phyloP scores from a whole-genome alignment of 768 basidiomycete species.

The Boletus fagicola region DNA sequence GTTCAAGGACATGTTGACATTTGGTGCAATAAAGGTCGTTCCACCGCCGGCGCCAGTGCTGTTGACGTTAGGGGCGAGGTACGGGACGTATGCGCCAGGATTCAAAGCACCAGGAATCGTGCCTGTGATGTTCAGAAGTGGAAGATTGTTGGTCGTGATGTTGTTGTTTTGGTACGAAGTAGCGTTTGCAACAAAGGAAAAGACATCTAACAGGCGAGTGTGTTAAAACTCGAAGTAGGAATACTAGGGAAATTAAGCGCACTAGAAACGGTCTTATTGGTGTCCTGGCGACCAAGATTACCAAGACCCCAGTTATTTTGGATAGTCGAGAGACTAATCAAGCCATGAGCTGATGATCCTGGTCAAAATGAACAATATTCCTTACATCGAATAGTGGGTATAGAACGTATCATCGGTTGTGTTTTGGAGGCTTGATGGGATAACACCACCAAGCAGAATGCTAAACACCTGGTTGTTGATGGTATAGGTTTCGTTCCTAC shows the following conservation, averaged over 20 bases:
- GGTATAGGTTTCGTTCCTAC: slow-evolving; percentile 30
- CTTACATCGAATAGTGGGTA: slow-evolving; percentile 54
- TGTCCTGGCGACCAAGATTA: slow-evolving; percentile 57
- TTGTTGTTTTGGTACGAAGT: slow-evolving; percentile 44
- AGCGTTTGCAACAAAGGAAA: slow-evolving; percentile 45
- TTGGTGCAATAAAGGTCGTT: slow-evolving; percentile 36
- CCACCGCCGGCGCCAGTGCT: slow-evolving; percentile 44
- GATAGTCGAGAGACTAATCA: slow-evolving; percentile 45
- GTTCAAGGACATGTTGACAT: slow-evolving; percentile 37
- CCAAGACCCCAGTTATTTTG: slow-evolving; percentile 62
- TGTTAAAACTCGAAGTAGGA: neutral
- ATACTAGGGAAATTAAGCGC: neutral
- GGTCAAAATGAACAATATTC: neutral
- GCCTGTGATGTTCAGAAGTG: slow-evolving; percentile 42
- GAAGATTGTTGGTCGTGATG: slow-evolving; percentile 27
- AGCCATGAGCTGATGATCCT: neutral
- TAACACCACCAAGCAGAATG: slow-evolving; percentile 44
- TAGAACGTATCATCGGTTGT: slow-evolving; percentile 55
- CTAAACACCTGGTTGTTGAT: slow-evolving; percentile 48
- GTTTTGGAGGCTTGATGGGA: slow-evolving; percentile 42
- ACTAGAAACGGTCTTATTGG: slow-evolving; percentile 41
- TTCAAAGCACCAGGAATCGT: slow-evolving; percentile 46
- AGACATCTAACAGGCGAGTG: slow-evolving; percentile 42
- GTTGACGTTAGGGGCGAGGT: slow-evolving; percentile 41
- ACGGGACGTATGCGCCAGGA: slow-evolving; percentile 40